A percentile compares a stretch with the other conserved stretches of the same genome.
These are phyloP conservation scores for Coemansia sp. DNA, from an alignment of 192 early-diverging fungal species.

Conservation along the genomic window DNA sequence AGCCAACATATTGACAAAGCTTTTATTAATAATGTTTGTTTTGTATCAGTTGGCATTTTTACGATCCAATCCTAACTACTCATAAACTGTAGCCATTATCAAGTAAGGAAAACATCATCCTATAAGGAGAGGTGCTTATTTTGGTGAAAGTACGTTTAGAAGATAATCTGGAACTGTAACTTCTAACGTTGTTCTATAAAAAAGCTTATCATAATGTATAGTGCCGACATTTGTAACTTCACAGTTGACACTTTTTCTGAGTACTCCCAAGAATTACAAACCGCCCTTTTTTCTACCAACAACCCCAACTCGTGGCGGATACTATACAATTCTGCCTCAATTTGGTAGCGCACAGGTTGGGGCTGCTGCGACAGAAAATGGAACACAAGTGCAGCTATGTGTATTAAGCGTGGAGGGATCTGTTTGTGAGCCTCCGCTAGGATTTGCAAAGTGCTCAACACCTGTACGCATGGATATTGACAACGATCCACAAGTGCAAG, in stretches of 20 bases:
- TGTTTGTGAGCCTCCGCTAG: slow-evolving; percentile 31
- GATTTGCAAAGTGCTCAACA: slow-evolving; percentile 17
- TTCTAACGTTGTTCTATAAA: no score
- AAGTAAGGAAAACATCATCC: slow-evolving; percentile 7
- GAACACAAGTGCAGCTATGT: slow-evolving; percentile 24
- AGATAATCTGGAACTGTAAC: no score
- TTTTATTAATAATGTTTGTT: neutral
- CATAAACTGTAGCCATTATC: slow-evolving; percentile 9
- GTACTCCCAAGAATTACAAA: slow-evolving; percentile 16
- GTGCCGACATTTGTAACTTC: slow-evolving; percentile 18
- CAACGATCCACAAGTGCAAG: slow-evolving; percentile 16
- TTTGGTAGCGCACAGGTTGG: slow-evolving; percentile 42
- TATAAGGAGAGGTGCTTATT: neutral
- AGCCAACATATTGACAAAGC: neutral
- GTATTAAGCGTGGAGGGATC: slow-evolving; percentile 40
- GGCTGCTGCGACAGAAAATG: slow-evolving; percentile 7
- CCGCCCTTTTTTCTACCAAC: slow-evolving; percentile 28
- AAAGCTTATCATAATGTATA: slow-evolving; percentile 1
- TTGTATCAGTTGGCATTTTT: neutral
- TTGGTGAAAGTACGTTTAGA: no score
- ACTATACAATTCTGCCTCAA: slow-evolving; percentile 32
- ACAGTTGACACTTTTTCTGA: slow-evolving; percentile 14
- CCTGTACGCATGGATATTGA: slow-evolving; percentile 32
- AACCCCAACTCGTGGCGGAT: neutral
- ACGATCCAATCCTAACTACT: neutral